A percentile compares a stretch with the other conserved stretches of the same genome.
Conservation (phyloP, 2,329 filamentous ascomycete genomes). For the Trichoderma koningii region DNA sequence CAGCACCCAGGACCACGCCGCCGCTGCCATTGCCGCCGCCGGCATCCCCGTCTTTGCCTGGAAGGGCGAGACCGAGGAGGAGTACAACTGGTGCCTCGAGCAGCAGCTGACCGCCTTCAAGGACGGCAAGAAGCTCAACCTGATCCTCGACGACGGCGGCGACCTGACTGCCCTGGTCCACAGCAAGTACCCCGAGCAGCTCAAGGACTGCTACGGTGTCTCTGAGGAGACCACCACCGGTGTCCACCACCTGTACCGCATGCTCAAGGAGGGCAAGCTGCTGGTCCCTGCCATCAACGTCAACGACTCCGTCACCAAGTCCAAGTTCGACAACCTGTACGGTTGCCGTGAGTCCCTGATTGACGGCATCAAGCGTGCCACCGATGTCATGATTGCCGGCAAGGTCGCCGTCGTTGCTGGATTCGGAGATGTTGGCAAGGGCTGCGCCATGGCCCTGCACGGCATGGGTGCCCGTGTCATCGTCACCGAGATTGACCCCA, state of each 20-base stretch:
- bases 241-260: slow-evolving; percentile 98
- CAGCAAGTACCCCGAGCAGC: slow-evolving; percentile 97
- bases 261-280: slow-evolving; percentile 88
- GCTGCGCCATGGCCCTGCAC: slow-evolving; percentile 92
- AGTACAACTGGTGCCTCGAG: slow-evolving; percentile 99
- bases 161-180: slow-evolving; percentile 95
- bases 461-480: slow-evolving; percentile 97
- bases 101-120: slow-evolving; percentile 98
- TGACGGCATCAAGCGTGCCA: slow-evolving; percentile 99
- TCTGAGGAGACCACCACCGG: slow-evolving; percentile 99
- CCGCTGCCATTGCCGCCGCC: slow-evolving; percentile 90
- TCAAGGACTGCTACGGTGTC: slow-evolving; percentile 97
- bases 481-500: slow-evolving; percentile 96
- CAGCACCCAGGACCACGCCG: slow-evolving; percentile 98
- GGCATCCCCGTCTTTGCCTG: slow-evolving; percentile 83
- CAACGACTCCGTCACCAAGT: slow-evolving; percentile 99
- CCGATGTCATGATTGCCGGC: slow-evolving; percentile 99
- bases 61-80: slow-evolving; percentile 96
- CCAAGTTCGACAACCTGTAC: slow-evolving; percentile 99
- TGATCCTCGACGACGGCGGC: slow-evolving; percentile 98
- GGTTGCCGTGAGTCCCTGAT: slow-evolving; percentile 98
- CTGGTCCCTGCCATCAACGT: slow-evolving; percentile 97
- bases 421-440: slow-evolving; percentile 99
- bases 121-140: slow-evolving; percentile 92
- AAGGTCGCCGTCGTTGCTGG: slow-evolving; percentile 98